Percentiles rank a stretch among this genome's conserved stretches.
These are phyloP conservation scores for Chalciporus sphaerocephalus DNA, from an alignment of 768 basidiomycete genomes.

Conservation along the genomic window DNA sequence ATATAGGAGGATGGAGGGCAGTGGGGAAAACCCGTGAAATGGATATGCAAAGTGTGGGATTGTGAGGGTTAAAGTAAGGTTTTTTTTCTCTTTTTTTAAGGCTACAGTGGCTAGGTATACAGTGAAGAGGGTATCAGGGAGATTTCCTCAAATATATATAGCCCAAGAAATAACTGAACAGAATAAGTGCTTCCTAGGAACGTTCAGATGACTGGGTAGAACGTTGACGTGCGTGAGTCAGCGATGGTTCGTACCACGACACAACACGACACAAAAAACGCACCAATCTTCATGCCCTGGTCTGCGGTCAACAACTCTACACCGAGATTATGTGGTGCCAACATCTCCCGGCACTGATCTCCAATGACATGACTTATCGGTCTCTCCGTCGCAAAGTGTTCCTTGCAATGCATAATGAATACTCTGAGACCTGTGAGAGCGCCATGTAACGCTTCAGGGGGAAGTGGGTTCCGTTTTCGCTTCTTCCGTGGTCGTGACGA, in stretches of 20 bases:
- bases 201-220: slow-evolving; percentile 40
- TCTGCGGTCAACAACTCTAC: slow-evolving; percentile 64
- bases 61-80: too few species aligned
- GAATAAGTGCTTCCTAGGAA: background rate
- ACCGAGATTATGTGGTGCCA: slow-evolving; percentile 61
- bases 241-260: background rate
- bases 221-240: too few species aligned
- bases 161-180: slow-evolving; percentile 6
- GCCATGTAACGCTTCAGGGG: slow-evolving; percentile 44
- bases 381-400: slow-evolving; percentile 48
- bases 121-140: slow-evolving; percentile 21
- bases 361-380: slow-evolving; percentile 66
- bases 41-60: background rate
- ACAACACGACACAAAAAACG: slow-evolving; percentile 26
- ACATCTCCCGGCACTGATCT: slow-evolving; percentile 63
- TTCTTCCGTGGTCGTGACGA: slow-evolving; percentile 31
- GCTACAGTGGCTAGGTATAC: slow-evolving; percentile 41
- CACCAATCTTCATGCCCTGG: slow-evolving; percentile 81
- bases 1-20: slow-evolving; percentile 2
- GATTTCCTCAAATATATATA: slow-evolving; percentile 12
- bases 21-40: background rate
- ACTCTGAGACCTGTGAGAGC: slow-evolving; percentile 58
- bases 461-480: slow-evolving; percentile 35
- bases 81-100: too few species aligned
- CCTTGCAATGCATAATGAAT: slow-evolving; percentile 89